Evolutionary conservation across 225 moss, liverwort and hornwort genomes (phyloP).

Genomic region (Ulota crispa): DNA sequence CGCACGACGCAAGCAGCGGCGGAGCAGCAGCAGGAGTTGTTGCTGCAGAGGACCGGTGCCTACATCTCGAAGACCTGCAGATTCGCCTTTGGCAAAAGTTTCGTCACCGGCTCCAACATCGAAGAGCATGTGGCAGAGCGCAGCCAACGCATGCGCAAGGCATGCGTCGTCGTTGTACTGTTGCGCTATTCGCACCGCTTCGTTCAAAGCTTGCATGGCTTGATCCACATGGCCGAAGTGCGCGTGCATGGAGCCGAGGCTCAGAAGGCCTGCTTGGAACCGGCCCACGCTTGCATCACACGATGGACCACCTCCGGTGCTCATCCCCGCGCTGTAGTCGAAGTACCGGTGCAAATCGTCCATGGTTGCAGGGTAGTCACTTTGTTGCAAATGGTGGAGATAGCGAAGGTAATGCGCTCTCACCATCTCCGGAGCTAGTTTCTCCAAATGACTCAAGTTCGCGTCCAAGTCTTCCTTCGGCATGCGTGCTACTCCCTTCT

Average conservation of each 20-base stretch:
- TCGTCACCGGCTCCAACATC: conserved; percentile 73
- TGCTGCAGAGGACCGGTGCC: conserved; percentile 62
- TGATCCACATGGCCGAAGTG: conserved; percentile 83
- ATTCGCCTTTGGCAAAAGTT: conserved; percentile 46
- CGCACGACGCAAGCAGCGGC: conserved; percentile 80
- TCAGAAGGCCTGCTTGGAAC: conserved; percentile 85
- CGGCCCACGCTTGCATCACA: conserved; percentile 79
- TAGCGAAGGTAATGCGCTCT: conserved; percentile 84
- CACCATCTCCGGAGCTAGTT: conserved; percentile 65
- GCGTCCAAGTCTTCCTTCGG: conserved; percentile 48
- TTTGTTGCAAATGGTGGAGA: conserved; percentile 68
- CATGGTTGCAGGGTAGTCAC: conserved; percentile 92
- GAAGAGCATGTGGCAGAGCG: conserved; percentile 85
- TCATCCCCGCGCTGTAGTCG: conserved; percentile 68
- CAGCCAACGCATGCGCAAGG: conserved; percentile 86
- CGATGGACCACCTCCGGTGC: conserved; percentile 44
- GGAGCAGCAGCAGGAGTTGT: conserved; percentile 67
- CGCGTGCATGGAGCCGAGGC: conserved; percentile 89
- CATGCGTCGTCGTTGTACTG: conserved; percentile 90
- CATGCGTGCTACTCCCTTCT: conserved; percentile 53
- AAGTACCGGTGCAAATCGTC: conserved; percentile 88
- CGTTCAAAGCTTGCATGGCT: conserved; percentile 86
- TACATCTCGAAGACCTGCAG: conserved; percentile 45
- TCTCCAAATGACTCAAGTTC: conserved; percentile 54
- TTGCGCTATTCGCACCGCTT: conserved; percentile 95